Evolutionary conservation across 805 yeast genomes (phyloP).

Genomic region (Lachancea sp.): DNA sequence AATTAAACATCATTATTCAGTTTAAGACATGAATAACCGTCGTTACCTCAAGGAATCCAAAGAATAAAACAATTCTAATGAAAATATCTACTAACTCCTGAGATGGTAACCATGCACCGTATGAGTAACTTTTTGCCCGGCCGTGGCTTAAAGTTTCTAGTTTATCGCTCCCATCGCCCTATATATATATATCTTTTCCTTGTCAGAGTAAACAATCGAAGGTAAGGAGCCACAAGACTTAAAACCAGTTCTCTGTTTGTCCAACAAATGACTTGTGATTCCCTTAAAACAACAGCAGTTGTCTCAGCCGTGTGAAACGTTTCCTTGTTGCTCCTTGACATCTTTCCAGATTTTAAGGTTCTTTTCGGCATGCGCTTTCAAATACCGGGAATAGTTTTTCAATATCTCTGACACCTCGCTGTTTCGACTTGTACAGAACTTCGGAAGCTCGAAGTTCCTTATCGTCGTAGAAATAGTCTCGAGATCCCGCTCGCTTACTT

Average conservation of each 20-base stretch:
- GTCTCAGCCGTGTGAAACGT: not conserved
- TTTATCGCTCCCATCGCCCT: not conserved
- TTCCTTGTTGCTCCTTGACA: slow-evolving; percentile 5
- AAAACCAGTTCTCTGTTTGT: too few species aligned
- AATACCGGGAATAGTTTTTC: slow-evolving; percentile 24
- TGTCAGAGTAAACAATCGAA: not conserved
- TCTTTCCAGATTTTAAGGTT: slow-evolving; percentile 28
- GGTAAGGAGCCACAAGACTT: not conserved
- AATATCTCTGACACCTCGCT: slow-evolving; percentile 21
- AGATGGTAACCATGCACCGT: too few species aligned
- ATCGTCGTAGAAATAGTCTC: slow-evolving; percentile 26
- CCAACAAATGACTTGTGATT: too few species aligned
- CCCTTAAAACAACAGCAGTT: not conserved
- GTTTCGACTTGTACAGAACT: slow-evolving; percentile 21
- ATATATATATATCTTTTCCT: not conserved
- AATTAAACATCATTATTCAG: too few species aligned
- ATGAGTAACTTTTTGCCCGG: not conserved
- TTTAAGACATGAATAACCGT: too few species aligned
- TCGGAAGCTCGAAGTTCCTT: slow-evolving; percentile 30
- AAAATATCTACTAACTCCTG: not conserved
- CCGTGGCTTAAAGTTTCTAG: not conserved
- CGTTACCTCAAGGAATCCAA: too few species aligned
- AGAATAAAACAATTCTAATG: not conserved
- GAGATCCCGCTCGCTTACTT: slow-evolving; percentile 29
- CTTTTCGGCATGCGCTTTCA: slow-evolving; percentile 26